phyloP scores from a whole-genome alignment of 805 yeast species.

The Schwanniomyces sp. region DNA sequence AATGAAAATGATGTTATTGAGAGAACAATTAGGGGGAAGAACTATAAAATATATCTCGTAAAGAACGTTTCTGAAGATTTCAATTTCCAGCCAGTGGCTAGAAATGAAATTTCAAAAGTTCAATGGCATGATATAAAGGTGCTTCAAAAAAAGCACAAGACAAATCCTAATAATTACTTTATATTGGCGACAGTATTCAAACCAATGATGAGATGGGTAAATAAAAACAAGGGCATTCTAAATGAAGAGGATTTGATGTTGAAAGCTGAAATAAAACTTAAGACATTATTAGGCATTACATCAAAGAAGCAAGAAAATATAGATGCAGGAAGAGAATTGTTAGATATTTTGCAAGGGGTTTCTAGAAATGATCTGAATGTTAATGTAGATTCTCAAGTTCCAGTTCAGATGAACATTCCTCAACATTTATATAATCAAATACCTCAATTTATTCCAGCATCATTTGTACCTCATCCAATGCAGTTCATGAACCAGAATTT shows the following conservation, averaged over 20 bases:
- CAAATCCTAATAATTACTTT: constrained; percentile 37
- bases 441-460: constrained; percentile 14
- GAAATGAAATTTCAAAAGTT: constrained; percentile 84
- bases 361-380: constrained; percentile 6
- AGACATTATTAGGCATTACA: constrained; percentile 60
- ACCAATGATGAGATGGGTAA: constrained; percentile 56
- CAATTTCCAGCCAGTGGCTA: constrained; percentile 74
- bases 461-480: constrained; percentile 3
- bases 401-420: constrained; percentile 29
- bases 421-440: constrained; percentile 29
- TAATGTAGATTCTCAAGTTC: constrained; percentile 1
- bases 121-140: constrained; percentile 69
- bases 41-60: constrained; percentile 77
- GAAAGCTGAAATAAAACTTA: constrained; percentile 65
- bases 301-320: constrained; percentile 24
- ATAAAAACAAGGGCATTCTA: constrained; percentile 46
- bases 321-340: constrained; percentile 78
- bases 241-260: constrained; percentile 60
- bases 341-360: constrained; percentile 55
- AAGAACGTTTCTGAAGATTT: constrained; percentile 76
- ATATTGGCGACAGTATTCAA: constrained; percentile 50
- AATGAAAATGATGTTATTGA: constrained; percentile 75
- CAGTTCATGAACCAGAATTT: background rate
- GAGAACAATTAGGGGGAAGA: constrained; percentile 78
- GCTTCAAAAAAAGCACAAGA: constrained; percentile 41